phyloP scores from a whole-genome alignment of 148 eudicot species.

The Simmondsia chinensis region DNA sequence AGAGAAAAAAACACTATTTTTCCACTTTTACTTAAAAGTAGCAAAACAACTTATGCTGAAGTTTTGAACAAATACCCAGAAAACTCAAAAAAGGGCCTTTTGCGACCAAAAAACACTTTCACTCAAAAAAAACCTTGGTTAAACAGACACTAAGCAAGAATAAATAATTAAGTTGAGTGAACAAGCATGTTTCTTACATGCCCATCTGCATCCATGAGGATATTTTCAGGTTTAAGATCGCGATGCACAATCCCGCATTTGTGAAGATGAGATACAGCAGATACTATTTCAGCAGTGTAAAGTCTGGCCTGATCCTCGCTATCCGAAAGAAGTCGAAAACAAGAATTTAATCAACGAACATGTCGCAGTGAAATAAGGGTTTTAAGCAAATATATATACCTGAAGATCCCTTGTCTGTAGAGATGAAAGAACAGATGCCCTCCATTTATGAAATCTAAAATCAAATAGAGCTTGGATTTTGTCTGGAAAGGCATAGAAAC shows the following conservation, averaged over 20 bases:
- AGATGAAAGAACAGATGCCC: slow-evolving; percentile 89
- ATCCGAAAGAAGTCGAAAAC: slow-evolving; percentile 25
- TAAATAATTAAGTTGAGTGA: too few species aligned
- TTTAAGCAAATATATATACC: slow-evolving; percentile 32
- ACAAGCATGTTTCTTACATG: slow-evolving; percentile 43
- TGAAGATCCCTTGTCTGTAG: slow-evolving; percentile 77
- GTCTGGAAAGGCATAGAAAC: slow-evolving; percentile 39
- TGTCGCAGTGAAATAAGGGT: neutral
- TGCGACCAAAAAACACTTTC: too few species aligned
- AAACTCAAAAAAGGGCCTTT: too few species aligned
- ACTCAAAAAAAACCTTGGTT: too few species aligned
- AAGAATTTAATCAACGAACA: slow-evolving; percentile 17
- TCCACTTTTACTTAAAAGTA: too few species aligned
- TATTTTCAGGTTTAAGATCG: slow-evolving; percentile 93
- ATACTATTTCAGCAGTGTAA: slow-evolving; percentile 84
- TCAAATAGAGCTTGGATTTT: slow-evolving; percentile 77
- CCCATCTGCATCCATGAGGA: slow-evolving; percentile 83
- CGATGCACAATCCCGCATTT: slow-evolving; percentile 86
- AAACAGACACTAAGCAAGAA: too few species aligned
- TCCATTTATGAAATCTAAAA: slow-evolving; percentile 82
- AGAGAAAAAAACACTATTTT: too few species aligned
- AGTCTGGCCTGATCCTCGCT: slow-evolving; percentile 92
- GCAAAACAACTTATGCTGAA: neutral
- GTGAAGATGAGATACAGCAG: slow-evolving; percentile 94
- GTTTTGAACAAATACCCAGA: slow-evolving; percentile 4